Percentiles rank a stretch among this genome's conserved stretches.
phyloP scores from a whole-genome alignment of 2,329 filamentous ascomycete genomes.

The Chaetomium strumarium region DNA sequence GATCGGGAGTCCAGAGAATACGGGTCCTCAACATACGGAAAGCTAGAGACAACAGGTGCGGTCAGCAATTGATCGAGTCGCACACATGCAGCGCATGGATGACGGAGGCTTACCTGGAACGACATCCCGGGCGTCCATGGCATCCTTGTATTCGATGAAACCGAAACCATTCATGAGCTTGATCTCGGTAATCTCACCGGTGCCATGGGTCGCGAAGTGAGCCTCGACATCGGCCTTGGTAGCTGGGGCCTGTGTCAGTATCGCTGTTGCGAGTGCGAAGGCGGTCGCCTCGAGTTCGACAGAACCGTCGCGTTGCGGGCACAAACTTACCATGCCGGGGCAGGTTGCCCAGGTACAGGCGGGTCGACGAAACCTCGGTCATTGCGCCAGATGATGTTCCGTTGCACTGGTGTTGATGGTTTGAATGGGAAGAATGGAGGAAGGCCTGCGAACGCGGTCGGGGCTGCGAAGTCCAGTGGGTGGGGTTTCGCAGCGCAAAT shows the following conservation, averaged over 20 bases:
- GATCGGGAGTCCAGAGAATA: slow-evolving; percentile 29
- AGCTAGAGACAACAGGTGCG: slow-evolving; percentile 37
- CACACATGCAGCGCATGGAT: neutral
- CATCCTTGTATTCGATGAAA: slow-evolving; percentile 99
- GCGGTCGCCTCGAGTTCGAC: neutral
- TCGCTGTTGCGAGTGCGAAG: neutral
- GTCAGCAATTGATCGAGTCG: slow-evolving; percentile 22
- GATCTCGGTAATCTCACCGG: slow-evolving; percentile 96
- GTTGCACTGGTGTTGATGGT: slow-evolving; percentile 1
- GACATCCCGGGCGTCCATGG: slow-evolving; percentile 95
- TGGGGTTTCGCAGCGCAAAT: slow-evolving; percentile 10
- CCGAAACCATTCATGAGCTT: slow-evolving; percentile 99
- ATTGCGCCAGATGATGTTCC: slow-evolving; percentile 40
- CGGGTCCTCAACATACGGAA: slow-evolving; percentile 51
- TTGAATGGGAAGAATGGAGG: neutral
- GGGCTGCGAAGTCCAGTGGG: slow-evolving; percentile 3
- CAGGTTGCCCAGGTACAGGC: slow-evolving; percentile 96
- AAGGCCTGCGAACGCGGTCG: slow-evolving; percentile 9
- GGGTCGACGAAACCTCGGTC: slow-evolving; percentile 87
- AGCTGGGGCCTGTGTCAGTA: slow-evolving; percentile 56
- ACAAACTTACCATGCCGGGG: slow-evolving; percentile 79
- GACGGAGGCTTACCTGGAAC: slow-evolving; percentile 71
- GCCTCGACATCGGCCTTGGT: slow-evolving; percentile 95
- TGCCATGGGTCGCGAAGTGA: slow-evolving; percentile 93
- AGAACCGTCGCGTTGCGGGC: neutral